Evolutionary conservation across 2,329 filamentous ascomycete species (phyloP).

Genomic region (Apiospora rasikravindrae): DNA sequence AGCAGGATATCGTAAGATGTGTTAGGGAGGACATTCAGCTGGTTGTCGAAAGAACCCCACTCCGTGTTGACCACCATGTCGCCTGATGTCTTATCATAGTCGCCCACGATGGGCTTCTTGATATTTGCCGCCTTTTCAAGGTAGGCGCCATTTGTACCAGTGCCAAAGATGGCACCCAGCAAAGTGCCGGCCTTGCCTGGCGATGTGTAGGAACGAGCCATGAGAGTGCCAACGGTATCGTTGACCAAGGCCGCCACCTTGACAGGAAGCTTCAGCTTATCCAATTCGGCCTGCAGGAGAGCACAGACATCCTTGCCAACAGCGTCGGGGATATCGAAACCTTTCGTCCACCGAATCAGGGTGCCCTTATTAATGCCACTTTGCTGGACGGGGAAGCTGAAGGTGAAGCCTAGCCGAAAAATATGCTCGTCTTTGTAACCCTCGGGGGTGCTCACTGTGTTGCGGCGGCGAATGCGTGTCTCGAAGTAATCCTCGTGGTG

Average conservation of each 20-base stretch:
- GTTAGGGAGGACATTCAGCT: slow-evolving; percentile 83
- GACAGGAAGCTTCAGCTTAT: slow-evolving; percentile 84
- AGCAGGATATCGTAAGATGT: slow-evolving; percentile 82
- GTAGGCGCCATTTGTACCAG: slow-evolving; percentile 96
- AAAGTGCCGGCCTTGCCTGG: slow-evolving; percentile 85
- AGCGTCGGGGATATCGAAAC: slow-evolving; percentile 95
- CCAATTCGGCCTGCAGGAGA: slow-evolving; percentile 87
- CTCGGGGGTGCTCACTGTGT: slow-evolving; percentile 62
- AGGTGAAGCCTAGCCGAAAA: slow-evolving; percentile 97
- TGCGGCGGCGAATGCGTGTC: slow-evolving; percentile 68
- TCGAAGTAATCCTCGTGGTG: slow-evolving; percentile 91
- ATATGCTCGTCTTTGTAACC: slow-evolving; percentile 74
- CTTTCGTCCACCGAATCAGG: slow-evolving; percentile 97
- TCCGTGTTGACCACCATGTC: slow-evolving; percentile 98
- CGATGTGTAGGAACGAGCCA: slow-evolving; percentile 95
- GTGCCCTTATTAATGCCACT: slow-evolving; percentile 93
- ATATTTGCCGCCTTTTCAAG: slow-evolving; percentile 89
- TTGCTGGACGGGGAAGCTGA: slow-evolving; percentile 96
- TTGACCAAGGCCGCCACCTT: slow-evolving; percentile 96
- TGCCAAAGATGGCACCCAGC: slow-evolving; percentile 96
- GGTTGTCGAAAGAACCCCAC: slow-evolving; percentile 98
- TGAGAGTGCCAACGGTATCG: slow-evolving; percentile 95
- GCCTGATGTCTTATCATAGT: slow-evolving; percentile 80
- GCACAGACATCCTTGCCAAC: slow-evolving; percentile 94
- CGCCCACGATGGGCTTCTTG: slow-evolving; percentile 73